Evolutionary conservation across 2,329 filamentous ascomycete species (phyloP).

Genomic region (Dothiorella sarmentorum): DNA sequence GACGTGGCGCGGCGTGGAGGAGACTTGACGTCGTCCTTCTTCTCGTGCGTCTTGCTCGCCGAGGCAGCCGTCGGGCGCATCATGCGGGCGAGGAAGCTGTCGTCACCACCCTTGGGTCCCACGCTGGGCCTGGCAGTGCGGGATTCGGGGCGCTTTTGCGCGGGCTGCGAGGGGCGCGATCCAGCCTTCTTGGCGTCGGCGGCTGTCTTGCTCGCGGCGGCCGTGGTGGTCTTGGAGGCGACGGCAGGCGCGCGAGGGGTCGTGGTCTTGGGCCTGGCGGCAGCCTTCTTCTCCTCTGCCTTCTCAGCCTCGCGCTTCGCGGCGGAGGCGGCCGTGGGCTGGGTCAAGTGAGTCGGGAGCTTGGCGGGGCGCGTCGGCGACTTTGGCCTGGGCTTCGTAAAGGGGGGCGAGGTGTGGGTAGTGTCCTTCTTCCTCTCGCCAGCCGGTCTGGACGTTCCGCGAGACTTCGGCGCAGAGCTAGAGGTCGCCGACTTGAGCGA

Average conservation of each 20-base stretch:
- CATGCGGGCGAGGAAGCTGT: constrained; percentile 75
- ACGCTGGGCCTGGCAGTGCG: constrained; percentile 35
- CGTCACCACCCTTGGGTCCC: constrained; percentile 52
- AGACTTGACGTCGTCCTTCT: constrained; percentile 42
- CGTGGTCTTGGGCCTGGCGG: constrained; percentile 38
- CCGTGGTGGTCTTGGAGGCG: constrained; percentile 27
- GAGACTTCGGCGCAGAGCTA: constrained; percentile 4
- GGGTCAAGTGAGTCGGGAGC: constrained; percentile 64
- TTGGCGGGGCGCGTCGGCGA: constrained; percentile 67
- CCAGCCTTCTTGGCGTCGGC: constrained; percentile 36
- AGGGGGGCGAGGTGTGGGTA: constrained; percentile 26
- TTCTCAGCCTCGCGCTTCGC: constrained; percentile 51
- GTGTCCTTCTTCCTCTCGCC: constrained; percentile 4
- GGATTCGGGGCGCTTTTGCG: constrained; percentile 50
- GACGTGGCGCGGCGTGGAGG: constrained; percentile 31
- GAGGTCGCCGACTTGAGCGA: constrained; percentile 17
- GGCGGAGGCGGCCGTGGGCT: constrained; percentile 66
- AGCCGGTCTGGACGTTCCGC: constrained; percentile 5
- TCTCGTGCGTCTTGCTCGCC: constrained; percentile 65
- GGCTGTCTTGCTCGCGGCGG: constrained; percentile 29
- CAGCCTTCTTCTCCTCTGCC: constrained; percentile 39
- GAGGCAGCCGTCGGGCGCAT: constrained; percentile 72
- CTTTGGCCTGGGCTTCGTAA: constrained; percentile 43
- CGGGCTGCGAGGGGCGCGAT: constrained; percentile 37
- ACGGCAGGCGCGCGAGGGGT: constrained; percentile 25